Percentiles rank a stretch among this genome's conserved stretches.
These are phyloP conservation scores for Ramaria rubella DNA, from an alignment of 768 basidiomycete species.

Conservation along the genomic window DNA sequence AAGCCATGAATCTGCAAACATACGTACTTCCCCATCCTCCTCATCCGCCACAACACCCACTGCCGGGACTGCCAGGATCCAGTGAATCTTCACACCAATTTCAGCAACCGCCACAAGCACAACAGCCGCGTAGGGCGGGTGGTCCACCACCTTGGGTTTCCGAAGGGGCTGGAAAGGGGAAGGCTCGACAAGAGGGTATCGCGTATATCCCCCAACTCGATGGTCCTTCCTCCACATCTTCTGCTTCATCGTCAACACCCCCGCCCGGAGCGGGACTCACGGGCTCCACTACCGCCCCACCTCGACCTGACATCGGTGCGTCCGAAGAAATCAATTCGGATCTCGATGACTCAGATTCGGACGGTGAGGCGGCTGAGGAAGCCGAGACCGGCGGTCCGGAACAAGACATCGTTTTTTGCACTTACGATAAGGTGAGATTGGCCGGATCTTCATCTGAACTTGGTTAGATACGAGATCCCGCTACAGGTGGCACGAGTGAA, in stretches of 20 bases:
- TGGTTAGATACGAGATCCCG: conserved; percentile 1
- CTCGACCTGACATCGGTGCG: conserved; percentile 39
- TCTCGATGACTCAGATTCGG: conserved; percentile 79
- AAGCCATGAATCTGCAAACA: conserved; percentile 38
- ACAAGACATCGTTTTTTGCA: conserved; percentile 95
- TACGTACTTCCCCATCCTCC: conserved; percentile 59
- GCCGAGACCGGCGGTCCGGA: conserved; percentile 67
- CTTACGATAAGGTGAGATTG: conserved; percentile 84
- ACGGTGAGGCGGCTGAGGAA: conserved; percentile 80
- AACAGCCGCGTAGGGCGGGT: conserved; percentile 4
- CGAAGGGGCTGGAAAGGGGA: conserved; percentile 12
- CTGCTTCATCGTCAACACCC: conserved; percentile 59
- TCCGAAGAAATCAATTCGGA: conserved; percentile 94
- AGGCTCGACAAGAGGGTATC: not conserved
- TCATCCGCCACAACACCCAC: conserved; percentile 48
- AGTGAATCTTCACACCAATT: conserved; percentile 57
- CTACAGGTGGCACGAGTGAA: conserved; percentile 96
- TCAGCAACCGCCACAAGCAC: conserved; percentile 26
- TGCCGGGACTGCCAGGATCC: conserved; percentile 47
- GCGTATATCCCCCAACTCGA: conserved; percentile 69
- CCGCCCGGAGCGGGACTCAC: conserved; percentile 67
- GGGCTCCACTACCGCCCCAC: conserved; percentile 52
- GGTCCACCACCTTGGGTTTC: not conserved
- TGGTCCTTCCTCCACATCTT: conserved; percentile 63
- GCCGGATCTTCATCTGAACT: conserved; percentile 5